phyloP scores from a whole-genome alignment of 352 stramenopile genomes.

The Pythium plurisporium region DNA sequence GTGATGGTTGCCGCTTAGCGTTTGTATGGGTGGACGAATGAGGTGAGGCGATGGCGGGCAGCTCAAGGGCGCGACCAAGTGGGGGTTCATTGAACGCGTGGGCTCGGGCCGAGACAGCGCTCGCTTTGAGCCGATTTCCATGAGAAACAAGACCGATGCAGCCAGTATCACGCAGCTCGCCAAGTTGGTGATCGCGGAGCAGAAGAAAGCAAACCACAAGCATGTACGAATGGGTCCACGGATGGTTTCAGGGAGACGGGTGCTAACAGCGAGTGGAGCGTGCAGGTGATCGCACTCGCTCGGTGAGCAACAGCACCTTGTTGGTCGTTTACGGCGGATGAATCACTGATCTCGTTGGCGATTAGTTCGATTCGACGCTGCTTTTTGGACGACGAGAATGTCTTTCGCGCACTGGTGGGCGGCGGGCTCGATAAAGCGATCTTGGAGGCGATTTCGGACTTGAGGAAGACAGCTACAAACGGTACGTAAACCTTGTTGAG shows the following conservation, averaged over 20 bases:
- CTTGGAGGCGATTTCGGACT: background rate
- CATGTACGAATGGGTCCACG: too few species aligned
- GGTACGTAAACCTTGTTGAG: background rate
- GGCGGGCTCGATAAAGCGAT: conserved; percentile 6
- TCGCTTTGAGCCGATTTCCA: background rate
- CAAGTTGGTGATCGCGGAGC: conserved; percentile 17
- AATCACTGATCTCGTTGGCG: too few species aligned
- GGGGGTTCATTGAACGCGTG: conserved; percentile 8
- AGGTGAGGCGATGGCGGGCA: background rate
- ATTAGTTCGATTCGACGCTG: conserved; percentile 15
- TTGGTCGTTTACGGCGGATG: too few species aligned
- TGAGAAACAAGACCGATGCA: conserved; percentile 8
- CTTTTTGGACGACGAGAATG: conserved; percentile 16
- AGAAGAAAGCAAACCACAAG: conserved; percentile 18
- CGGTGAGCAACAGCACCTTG: background rate
- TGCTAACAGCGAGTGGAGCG: background rate
- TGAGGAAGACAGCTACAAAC: conserved; percentile 1
- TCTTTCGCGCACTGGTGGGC: conserved; percentile 11
- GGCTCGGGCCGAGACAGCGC: background rate
- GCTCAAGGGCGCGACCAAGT: conserved; percentile 3
- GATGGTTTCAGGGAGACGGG: too few species aligned
- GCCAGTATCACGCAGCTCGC: conserved; percentile 7
- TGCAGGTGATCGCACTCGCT: conserved; percentile 1
- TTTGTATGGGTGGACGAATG: too few species aligned
- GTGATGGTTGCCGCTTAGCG: too few species aligned